Evolutionary conservation across 2,329 filamentous ascomycete genomes (phyloP).

Genomic region (Raffaelea albimanens): DNA sequence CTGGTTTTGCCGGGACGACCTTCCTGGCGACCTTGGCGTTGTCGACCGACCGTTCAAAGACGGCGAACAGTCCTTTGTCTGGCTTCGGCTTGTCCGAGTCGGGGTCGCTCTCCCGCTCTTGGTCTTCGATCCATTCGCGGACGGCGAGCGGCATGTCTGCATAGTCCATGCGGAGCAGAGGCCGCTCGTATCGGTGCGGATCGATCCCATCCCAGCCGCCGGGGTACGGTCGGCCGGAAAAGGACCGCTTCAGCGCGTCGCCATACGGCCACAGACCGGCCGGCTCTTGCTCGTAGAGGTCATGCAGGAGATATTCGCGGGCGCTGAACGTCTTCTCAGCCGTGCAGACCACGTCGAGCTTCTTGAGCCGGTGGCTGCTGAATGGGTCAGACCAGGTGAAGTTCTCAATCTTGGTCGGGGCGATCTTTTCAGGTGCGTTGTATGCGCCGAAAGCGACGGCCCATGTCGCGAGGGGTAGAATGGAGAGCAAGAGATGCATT

Average conservation of each 20-base stretch:
- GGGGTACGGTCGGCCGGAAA: slow-evolving; percentile 33
- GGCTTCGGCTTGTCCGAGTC: neutral
- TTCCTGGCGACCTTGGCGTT: slow-evolving; percentile 29
- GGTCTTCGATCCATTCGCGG: slow-evolving; percentile 37
- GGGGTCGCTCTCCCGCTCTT: slow-evolving; percentile 22
- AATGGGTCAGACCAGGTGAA: slow-evolving; percentile 35
- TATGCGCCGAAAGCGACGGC: slow-evolving; percentile 15
- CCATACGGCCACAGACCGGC: slow-evolving; percentile 28
- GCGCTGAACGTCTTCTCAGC: slow-evolving; percentile 25
- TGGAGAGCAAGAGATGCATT: too few species aligned
- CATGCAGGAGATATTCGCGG: slow-evolving; percentile 32
- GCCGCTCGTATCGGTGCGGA: slow-evolving; percentile 38
- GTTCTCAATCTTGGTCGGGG: slow-evolving; percentile 20
- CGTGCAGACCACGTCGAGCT: slow-evolving; percentile 26
- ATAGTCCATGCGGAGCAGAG: slow-evolving; percentile 37
- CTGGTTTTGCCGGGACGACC: slow-evolving; percentile 20
- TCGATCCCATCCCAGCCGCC: slow-evolving; percentile 44
- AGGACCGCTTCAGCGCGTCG: slow-evolving; percentile 29
- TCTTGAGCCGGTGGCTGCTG: slow-evolving; percentile 15
- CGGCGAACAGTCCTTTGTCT: slow-evolving; percentile 29
- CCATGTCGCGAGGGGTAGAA: too few species aligned
- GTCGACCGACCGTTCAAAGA: slow-evolving; percentile 29
- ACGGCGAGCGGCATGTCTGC: slow-evolving; percentile 31
- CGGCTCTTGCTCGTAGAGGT: slow-evolving; percentile 28
- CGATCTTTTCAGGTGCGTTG: slow-evolving; percentile 17